A percentile compares a stretch with the other conserved stretches of the same genome.
These are phyloP conservation scores for Alternaria gaisen DNA, from an alignment of 2,329 filamentous ascomycete genomes.

Conservation along the genomic window DNA sequence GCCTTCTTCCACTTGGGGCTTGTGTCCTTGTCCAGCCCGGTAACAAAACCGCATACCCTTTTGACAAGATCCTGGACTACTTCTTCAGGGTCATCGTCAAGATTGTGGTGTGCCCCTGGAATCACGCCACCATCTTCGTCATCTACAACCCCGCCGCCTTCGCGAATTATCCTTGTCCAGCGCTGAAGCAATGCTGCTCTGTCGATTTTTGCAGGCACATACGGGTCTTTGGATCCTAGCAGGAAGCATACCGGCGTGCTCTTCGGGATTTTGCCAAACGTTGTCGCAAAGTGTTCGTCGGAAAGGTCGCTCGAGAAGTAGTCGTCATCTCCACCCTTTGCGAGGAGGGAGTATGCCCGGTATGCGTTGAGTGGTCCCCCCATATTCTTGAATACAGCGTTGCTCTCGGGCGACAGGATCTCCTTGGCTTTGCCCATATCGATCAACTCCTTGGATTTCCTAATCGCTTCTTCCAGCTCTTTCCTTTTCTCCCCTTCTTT, in stretches of 20 bases:
- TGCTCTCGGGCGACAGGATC: conserved; percentile 58
- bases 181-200: conserved; percentile 64
- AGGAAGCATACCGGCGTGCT: conserved; percentile 68
- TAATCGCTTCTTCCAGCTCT: conserved; percentile 42
- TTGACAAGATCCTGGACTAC: conserved; percentile 60
- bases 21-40: conserved; percentile 12
- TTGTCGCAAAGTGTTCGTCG: conserved; percentile 63
- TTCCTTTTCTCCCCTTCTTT: conserved; percentile 32
- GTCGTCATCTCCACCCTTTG: conserved; percentile 76
- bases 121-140: conserved; percentile 60
- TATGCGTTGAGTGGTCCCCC: conserved; percentile 63
- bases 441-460: conserved; percentile 64
- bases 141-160: conserved; percentile 59
- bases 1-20: background rate
- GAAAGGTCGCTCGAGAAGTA: conserved; percentile 85
- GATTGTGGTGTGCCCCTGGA: conserved; percentile 60
- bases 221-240: conserved; percentile 72
- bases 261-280: conserved; percentile 70
- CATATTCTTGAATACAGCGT: conserved; percentile 37
- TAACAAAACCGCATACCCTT: conserved; percentile 62
- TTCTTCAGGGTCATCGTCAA: conserved; percentile 57
- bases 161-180: conserved; percentile 62
- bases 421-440: conserved; percentile 63
- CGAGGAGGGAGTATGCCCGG: conserved; percentile 67
- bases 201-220: conserved; percentile 67